Evolutionary conservation across 2,329 filamentous ascomycete species (phyloP).

Genomic region (Penicillium hesseltinei): DNA sequence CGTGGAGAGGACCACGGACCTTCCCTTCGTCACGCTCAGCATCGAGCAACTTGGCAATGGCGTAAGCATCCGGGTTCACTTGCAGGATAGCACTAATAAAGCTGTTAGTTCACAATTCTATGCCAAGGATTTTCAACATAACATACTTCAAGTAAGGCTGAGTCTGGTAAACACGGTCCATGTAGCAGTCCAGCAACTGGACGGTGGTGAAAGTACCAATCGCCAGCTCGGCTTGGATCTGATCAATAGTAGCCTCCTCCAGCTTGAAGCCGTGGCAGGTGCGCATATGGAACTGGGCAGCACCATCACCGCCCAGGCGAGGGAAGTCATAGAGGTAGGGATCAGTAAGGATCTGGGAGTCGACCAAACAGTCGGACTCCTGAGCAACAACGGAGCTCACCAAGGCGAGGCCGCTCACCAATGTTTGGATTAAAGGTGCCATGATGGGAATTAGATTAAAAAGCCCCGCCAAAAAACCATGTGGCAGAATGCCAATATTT

Average conservation of each 20-base stretch:
- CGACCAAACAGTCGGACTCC: slow-evolving; percentile 27
- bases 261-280: slow-evolving; percentile 59
- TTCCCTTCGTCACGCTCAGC: slow-evolving; percentile 56
- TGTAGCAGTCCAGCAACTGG: slow-evolving; percentile 62
- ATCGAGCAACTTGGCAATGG: slow-evolving; percentile 62
- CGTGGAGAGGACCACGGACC: slow-evolving; percentile 66
- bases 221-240: slow-evolving; percentile 60
- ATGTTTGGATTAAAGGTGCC: slow-evolving; percentile 18
- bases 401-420: slow-evolving; percentile 25
- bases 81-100: slow-evolving; percentile 53
- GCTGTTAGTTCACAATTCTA: background rate
- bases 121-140: background rate
- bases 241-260: slow-evolving; percentile 68
- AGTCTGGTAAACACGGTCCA: slow-evolving; percentile 60
- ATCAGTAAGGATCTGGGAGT: slow-evolving; percentile 34
- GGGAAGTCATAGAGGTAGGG: slow-evolving; percentile 41
- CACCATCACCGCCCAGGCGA: slow-evolving; percentile 32
- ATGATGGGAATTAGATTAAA: slow-evolving; percentile 10
- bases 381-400: slow-evolving; percentile 19
- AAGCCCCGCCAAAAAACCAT: slow-evolving; percentile 18
- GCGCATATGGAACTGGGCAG: slow-evolving; percentile 60
- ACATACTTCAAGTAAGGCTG: slow-evolving; percentile 62
- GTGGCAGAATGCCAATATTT: slow-evolving; percentile 15
- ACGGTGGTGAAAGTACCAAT: slow-evolving; percentile 57
- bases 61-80: slow-evolving; percentile 64